Base-by-base conservation (phyloP, 2,329 filamentous ascomycete genomes). In the Aspergillus sp. region DNA sequence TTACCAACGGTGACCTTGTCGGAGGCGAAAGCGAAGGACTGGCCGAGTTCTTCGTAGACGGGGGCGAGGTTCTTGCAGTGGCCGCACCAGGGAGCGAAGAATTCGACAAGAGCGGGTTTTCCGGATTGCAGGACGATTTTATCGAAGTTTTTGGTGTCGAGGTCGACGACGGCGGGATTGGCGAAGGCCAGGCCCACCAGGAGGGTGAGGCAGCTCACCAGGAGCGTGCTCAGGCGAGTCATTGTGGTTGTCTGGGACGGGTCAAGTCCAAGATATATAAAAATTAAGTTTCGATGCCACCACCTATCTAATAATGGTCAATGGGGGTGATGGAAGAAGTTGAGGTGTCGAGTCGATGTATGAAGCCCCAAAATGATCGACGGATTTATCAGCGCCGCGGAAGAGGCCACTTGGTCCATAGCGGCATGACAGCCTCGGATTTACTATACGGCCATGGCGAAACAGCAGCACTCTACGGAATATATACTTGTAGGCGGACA, bases 11-110 rank as follows among this genome's bases (percentile, higher is more conserved):
- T 84, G 47, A 98, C 82, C 63, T 85, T 84, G 66, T 84, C 77
- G 74, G 89, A 74, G 56, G 83, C 83, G 62, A 80, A 83, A 56
- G 86, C 83, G 69, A 90, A 95, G 38, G 77, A 74, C 44, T 77
- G 69, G 42, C 83, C 93, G 39, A 98, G 83, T 67, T 98, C 88
- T 69, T 98, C 93, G 72, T 94, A 98, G 50, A 94, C 77, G 44
- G 93, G 94, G 13, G 93, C 93, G 30, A 98, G 86, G 64, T 76
- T 95, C 81, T 97, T 97, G 88, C 93, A 98, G 79, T 98, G 93
- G 27, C 93, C 94, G 66, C 93, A 98, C 93, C 93, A 98, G 20
- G 91, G 90, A 30, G 93, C 93, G 66, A 95, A 97, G 81, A 98
- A 98, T 71, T 97, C 90, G 60, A 97, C 90, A 22, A 98, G 84